These are phyloP conservation scores for Paramarasmius palmivorus DNA, from an alignment of 1,284 basidiomycete species.

Conservation along the genomic window DNA sequence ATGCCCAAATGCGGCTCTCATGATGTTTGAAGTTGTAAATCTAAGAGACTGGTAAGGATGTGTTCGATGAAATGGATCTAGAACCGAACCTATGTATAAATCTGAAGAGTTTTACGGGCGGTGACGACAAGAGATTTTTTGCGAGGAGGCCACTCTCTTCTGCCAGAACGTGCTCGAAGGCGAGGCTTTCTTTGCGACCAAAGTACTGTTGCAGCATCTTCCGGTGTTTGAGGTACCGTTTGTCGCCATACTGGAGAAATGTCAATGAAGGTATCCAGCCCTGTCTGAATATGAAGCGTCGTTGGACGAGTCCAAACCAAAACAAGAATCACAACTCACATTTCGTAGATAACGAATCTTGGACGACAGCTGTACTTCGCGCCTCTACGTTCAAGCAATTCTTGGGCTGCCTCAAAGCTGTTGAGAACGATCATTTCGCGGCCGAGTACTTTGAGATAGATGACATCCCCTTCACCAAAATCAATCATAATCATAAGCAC, in stretches of 20 bases:
- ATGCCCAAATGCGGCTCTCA: slow-evolving; percentile 23
- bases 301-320: no score
- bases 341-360: no score
- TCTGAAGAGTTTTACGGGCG: background rate
- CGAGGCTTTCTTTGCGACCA: slow-evolving; percentile 10
- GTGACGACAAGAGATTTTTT: slow-evolving; percentile 13
- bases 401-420: no score
- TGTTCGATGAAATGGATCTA: background rate
- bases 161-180: slow-evolving; percentile 16
- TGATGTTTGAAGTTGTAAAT: slow-evolving; percentile 22
- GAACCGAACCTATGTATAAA: background rate
- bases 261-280: slow-evolving; percentile 20
- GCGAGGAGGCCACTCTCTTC: slow-evolving; percentile 18
- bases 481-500: no score
- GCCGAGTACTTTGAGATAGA: no score
- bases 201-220: slow-evolving; percentile 20
- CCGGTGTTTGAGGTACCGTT: slow-evolving; percentile 20
- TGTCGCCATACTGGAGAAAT: slow-evolving; percentile 19
- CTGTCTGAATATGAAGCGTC: slow-evolving; percentile 17
- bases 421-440: no score
- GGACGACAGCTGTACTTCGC: no score
- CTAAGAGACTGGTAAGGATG: slow-evolving; percentile 7
- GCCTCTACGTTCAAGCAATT: no score
- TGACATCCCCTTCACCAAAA: no score
- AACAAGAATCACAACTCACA: no score